Conservation (phyloP, 106 monocot species). For the Triglochin maritima region DNA sequence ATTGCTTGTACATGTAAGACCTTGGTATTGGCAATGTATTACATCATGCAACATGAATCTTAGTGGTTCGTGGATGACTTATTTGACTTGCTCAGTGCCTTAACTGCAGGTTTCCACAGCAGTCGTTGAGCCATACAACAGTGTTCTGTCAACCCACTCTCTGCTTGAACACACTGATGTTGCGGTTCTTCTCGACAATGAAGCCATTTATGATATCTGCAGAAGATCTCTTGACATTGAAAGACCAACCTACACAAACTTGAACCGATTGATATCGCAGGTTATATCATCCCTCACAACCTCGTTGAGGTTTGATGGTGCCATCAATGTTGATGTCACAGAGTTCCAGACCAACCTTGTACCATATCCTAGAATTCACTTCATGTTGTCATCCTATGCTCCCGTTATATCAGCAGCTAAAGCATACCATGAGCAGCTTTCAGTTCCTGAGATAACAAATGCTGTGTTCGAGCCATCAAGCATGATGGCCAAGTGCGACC, state of each 20-base stretch:
- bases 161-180: constrained; percentile 84
- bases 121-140: constrained; percentile 87
- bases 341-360: constrained; percentile 93
- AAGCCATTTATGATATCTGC: constrained; percentile 85
- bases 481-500: constrained; percentile 98
- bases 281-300: constrained; percentile 80
- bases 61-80: not conserved
- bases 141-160: constrained; percentile 84
- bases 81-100: not conserved
- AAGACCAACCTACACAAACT: constrained; percentile 82
- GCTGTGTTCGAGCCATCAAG: constrained; percentile 82
- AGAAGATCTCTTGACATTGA: constrained; percentile 75
- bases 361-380: constrained; percentile 84
- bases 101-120: constrained; percentile 62
- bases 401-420: constrained; percentile 86
- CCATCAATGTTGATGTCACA: constrained; percentile 77
- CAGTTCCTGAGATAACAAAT: constrained; percentile 84
- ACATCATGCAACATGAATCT: not conserved
- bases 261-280: constrained; percentile 78
- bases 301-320: constrained; percentile 80
- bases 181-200: constrained; percentile 72
- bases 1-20: too few species aligned
- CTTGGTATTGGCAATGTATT: too few species aligned
- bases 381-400: constrained; percentile 84
- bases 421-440: constrained; percentile 85